phyloP scores from a whole-genome alignment of 2,329 filamentous ascomycete genomes.

The Knoxdaviesia proteae region DNA sequence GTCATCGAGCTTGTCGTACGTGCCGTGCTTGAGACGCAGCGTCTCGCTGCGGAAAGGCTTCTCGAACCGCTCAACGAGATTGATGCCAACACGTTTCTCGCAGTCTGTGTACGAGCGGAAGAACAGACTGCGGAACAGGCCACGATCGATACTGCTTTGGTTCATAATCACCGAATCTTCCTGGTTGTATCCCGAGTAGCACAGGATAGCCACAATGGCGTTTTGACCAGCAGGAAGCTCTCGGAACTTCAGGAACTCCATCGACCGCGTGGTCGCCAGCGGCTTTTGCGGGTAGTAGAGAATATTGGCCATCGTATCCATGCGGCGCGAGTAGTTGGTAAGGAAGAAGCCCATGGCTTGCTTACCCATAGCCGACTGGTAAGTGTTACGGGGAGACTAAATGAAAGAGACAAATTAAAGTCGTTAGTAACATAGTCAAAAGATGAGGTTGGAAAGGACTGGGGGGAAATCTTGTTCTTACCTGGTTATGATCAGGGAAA shows the following conservation, averaged over 20 bases:
- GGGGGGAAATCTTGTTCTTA: constrained; percentile 14
- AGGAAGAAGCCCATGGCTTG: constrained; percentile 99
- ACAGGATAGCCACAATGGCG: constrained; percentile 91
- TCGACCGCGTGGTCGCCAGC: constrained; percentile 82
- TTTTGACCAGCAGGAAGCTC: constrained; percentile 94
- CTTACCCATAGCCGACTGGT: constrained; percentile 99
- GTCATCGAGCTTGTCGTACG: constrained; percentile 92
- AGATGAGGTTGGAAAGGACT: neutral
- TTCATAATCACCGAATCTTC: constrained; percentile 99
- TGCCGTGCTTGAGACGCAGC: constrained; percentile 78
- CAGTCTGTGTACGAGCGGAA: constrained; percentile 95
- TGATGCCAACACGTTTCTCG: constrained; percentile 89
- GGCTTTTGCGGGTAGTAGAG: constrained; percentile 98
- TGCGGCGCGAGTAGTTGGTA: constrained; percentile 88
- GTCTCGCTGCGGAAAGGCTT: constrained; percentile 82
- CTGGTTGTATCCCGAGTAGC: constrained; percentile 97
- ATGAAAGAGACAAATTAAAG: neutral
- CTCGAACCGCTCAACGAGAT: constrained; percentile 83
- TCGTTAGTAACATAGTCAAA: constrained; percentile 12
- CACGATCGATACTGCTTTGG: constrained; percentile 94
- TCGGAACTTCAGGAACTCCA: constrained; percentile 97
- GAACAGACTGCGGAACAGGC: constrained; percentile 91
- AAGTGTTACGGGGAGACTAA: constrained; percentile 91
- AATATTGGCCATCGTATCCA: constrained; percentile 99
- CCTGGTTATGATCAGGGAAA: constrained; percentile 95